Base-by-base conservation (phyloP, 139 green algal genomes). In the Chlorella ohadii region DNA sequence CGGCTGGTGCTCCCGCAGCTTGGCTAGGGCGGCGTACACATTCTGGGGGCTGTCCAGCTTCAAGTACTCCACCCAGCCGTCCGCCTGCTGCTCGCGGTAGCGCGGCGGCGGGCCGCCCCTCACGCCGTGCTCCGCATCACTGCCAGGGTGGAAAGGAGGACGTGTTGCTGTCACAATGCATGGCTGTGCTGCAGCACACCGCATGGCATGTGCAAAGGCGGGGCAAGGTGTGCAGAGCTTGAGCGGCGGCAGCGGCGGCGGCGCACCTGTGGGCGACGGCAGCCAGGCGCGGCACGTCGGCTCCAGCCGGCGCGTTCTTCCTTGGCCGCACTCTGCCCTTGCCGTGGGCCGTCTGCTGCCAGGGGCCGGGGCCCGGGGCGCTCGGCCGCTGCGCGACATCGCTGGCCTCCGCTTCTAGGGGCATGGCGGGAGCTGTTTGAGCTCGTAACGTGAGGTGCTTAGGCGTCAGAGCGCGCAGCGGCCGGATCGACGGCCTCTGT, bases 121-220 rank as follows among this genome's bases (percentile, higher is more conserved):
- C 34, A 86, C 87, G 33, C 87, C 87, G 72, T 89, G 84, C 64
- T 90, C 31, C 17, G 84, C 59, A 73, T 90, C 87, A 2, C 87
- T 90, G 87, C 70, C 1, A 23, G 1, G 65, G 13, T 6, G 17
- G 23, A 28, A 36, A 9, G 44, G 44, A 6, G 7, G 44, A 9
- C 44, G n/a, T n/a, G n/a, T n/a, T n/a, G n/a, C n/a, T n/a, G n/a
- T n/a, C n/a, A n/a, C n/a, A n/a, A n/a, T n/a, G n/a, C n/a, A n/a
- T n/a, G n/a, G n/a, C n/a, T n/a, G n/a, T n/a, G n/a, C 44, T 51
- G 44, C 44, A 6, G 44, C 11, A 47, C 66, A n/a, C n/a, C 63
- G 4, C 13, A 27, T 33, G 6, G 55, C 16, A n/a, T 5, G 5
- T 33, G 31, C 31, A 59, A 47, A 38, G 34, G 28, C 22, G 33